Conservation (phyloP, 257 asterid genomes). For the Salvia miltiorrhiza region DNA sequence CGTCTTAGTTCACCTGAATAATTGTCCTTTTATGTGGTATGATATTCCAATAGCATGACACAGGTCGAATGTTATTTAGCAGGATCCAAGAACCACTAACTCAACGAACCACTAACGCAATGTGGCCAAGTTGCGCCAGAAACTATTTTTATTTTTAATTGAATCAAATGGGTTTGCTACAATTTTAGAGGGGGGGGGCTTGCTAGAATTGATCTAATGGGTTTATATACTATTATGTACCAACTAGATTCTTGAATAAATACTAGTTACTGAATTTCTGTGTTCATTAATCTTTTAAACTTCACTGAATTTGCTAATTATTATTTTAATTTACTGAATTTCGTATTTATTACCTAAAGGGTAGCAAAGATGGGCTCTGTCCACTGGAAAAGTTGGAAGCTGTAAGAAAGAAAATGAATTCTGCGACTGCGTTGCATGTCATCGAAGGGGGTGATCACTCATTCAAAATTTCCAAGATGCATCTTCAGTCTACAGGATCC, state of each 20-base stretch:
- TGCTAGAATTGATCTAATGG: background rate
- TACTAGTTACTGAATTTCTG: background rate
- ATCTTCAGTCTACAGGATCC: constrained; percentile 41
- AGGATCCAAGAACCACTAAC: background rate
- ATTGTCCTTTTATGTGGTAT: background rate
- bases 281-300: background rate
- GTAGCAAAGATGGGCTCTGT: constrained; percentile 85
- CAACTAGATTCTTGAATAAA: background rate
- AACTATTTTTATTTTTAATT: no score
- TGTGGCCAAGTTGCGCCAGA: no score
- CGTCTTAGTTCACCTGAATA: background rate
- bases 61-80: background rate
- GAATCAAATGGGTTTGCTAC: no score
- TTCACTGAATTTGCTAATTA: constrained; percentile 2
- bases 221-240: background rate
- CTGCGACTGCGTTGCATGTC: constrained; percentile 48
- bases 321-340: background rate
- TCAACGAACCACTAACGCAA: no score
- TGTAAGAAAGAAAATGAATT: constrained; percentile 62
- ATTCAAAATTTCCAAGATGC: constrained; percentile 70
- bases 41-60: background rate
- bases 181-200: no score
- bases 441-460: constrained; percentile 92
- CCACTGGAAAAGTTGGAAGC: constrained; percentile 59
- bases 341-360: constrained; percentile 39